A percentile compares a stretch with the other conserved stretches of the same genome.
Evolutionary conservation across 352 stramenopile genomes (phyloP).

Genomic region (Phytopythium mirpurense): DNA sequence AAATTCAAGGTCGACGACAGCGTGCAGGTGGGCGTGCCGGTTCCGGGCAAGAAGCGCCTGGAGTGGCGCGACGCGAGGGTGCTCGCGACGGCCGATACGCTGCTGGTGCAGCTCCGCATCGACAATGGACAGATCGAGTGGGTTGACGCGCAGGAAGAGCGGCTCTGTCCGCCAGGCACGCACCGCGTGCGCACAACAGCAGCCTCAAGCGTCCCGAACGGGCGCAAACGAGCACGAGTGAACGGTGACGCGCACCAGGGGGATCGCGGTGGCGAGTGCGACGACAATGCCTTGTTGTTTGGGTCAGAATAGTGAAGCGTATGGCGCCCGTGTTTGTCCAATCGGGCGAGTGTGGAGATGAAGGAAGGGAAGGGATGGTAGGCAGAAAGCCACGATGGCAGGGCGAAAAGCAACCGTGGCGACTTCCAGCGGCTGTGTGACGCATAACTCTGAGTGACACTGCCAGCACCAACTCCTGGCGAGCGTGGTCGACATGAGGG

Average conservation of each 20-base stretch:
- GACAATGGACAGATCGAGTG: conserved; percentile 34
- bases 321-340: too few relatives aligned
- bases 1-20: conserved; percentile 44
- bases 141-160: conserved; percentile 59
- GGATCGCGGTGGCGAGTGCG: not conserved
- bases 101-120: conserved; percentile 38
- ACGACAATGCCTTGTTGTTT: not conserved
- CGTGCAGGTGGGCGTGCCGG: conserved; percentile 38
- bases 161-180: conserved; percentile 49
- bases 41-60: conserved; percentile 29
- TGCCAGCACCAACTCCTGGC: too few relatives aligned
- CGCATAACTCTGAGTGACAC: too few relatives aligned
- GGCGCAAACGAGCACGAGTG: not conserved
- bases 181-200: conserved; percentile 21
- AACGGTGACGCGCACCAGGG: not conserved
- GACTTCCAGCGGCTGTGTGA: too few relatives aligned
- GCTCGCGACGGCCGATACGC: conserved; percentile 12
- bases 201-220: not conserved
- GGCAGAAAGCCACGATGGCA: too few relatives aligned
- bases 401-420: too few relatives aligned
- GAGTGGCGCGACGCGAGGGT: conserved; percentile 53
- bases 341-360: not conserved
- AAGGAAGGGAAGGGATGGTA: too few relatives aligned
- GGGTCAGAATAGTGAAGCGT: not conserved
- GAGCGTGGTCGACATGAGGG: too few relatives aligned